These are phyloP conservation scores for Parmales sp. DNA, from an alignment of 108 stramenopile species.

Conservation along the genomic window DNA sequence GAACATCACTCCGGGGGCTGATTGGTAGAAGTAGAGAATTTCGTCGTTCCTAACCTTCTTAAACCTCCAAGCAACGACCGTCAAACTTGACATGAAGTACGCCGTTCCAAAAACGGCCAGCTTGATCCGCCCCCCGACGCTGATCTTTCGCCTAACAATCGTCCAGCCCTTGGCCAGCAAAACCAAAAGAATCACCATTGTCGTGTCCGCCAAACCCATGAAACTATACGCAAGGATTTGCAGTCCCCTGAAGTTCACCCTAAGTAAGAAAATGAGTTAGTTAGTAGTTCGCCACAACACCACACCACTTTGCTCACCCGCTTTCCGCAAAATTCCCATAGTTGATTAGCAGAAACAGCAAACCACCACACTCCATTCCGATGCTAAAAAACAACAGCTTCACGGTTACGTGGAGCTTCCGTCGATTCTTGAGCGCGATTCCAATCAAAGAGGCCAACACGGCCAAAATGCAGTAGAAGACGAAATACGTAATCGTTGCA, in stretches of 20 bases:
- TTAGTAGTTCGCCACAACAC: neutral
- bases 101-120: slow-evolving; percentile 8
- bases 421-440: neutral
- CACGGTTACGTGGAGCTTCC: slow-evolving; percentile 22
- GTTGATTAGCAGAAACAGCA: neutral
- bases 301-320: neutral
- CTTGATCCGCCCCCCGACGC: slow-evolving; percentile 14
- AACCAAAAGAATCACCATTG: slow-evolving; percentile 12
- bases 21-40: neutral
- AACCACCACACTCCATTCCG: neutral
- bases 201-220: neutral
- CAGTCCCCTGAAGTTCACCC: too few species aligned
- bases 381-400: neutral
- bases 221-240: neutral
- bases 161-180: slow-evolving; percentile 27
- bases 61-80: neutral
- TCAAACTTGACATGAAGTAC: neutral
- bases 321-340: neutral
- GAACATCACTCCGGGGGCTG: slow-evolving; percentile 10
- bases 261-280: too few species aligned
- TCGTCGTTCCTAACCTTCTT: neutral
- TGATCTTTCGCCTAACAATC: slow-evolving; percentile 24
- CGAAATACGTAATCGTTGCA: neutral
- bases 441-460: neutral
- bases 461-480: neutral